phyloP scores from a whole-genome alignment of 805 yeast genomes.

The Clavispora santaluciae region DNA sequence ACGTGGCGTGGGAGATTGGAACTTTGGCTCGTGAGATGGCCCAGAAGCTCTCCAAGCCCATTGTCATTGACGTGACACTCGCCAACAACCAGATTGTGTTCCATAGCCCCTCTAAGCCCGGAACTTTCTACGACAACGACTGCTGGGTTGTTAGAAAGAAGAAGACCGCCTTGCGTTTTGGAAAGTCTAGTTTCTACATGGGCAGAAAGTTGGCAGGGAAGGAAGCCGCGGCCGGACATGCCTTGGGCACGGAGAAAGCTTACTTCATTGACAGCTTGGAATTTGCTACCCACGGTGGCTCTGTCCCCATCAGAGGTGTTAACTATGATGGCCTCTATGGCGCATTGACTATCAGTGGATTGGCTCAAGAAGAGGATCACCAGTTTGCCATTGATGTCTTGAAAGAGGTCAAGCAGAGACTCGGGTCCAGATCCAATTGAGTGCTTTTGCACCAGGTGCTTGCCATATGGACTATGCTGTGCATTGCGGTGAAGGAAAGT shows the following conservation, averaged over 20 bases:
- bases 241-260: conserved; percentile 30
- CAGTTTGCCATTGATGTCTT: conserved; percentile 38
- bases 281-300: conserved; percentile 55
- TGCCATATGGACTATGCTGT: too few relatives aligned
- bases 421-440: not conserved
- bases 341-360: conserved; percentile 51
- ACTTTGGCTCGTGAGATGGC: conserved; percentile 34
- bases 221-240: conserved; percentile 14
- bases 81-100: conserved; percentile 44
- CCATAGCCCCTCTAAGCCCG: conserved; percentile 36
- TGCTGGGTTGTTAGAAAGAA: conserved; percentile 49
- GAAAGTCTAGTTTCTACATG: conserved; percentile 43
- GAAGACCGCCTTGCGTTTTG: conserved; percentile 44
- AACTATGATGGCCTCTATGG: conserved; percentile 38
- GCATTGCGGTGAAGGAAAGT: too few relatives aligned
- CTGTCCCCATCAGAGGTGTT: conserved; percentile 43
- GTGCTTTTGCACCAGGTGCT: not conserved
- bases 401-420: conserved; percentile 5
- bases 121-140: conserved; percentile 47
- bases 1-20: conserved; percentile 46
- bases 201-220: conserved; percentile 39
- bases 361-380: conserved; percentile 53
- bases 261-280: conserved; percentile 37
- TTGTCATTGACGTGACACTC: conserved; percentile 46
- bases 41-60: conserved; percentile 22